Percentiles rank a stretch among this genome's conserved stretches.
Evolutionary conservation across 2,329 filamentous ascomycete species (phyloP).

Genomic region (Chalaropsis thielavioides): DNA sequence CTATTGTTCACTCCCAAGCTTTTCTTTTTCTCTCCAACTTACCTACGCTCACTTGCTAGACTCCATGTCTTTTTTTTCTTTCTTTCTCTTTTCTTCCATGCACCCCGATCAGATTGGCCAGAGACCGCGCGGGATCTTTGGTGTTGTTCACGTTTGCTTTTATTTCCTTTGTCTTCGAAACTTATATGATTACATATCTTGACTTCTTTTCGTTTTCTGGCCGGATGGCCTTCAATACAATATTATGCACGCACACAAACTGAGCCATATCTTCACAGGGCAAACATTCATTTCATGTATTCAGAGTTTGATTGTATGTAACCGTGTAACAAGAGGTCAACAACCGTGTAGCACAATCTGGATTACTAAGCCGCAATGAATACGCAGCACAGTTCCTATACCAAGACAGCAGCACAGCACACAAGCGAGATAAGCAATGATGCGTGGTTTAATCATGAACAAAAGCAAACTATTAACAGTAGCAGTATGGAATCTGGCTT

Average conservation of each 20-base stretch:
- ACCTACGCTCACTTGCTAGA: neutral
- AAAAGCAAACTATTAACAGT: neutral
- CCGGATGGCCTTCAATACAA: neutral
- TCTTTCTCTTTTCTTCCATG: conserved; percentile 4
- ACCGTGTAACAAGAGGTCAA: too few species aligned
- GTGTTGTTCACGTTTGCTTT: neutral
- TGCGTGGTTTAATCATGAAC: neutral
- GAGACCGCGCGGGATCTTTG: neutral
- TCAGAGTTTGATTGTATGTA: too few species aligned
- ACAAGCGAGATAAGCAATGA: neutral
- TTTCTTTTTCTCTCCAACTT: conserved; percentile 14
- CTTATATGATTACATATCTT: neutral
- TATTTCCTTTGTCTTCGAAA: neutral
- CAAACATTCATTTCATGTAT: neutral
- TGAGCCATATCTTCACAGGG: neutral
- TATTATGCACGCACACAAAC: neutral
- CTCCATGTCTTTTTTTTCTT: neutral
- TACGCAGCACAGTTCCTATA: too few species aligned
- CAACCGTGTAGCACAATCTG: too few species aligned
- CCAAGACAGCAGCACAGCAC: too few species aligned
- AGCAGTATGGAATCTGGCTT: neutral
- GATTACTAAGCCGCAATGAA: too few species aligned
- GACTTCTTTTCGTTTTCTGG: neutral
- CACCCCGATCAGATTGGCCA: neutral
- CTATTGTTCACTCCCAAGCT: conserved; percentile 14